Evolutionary conservation across 2,329 filamentous ascomycete species (phyloP).

Genomic region (Dendrostoma leiphaemia): DNA sequence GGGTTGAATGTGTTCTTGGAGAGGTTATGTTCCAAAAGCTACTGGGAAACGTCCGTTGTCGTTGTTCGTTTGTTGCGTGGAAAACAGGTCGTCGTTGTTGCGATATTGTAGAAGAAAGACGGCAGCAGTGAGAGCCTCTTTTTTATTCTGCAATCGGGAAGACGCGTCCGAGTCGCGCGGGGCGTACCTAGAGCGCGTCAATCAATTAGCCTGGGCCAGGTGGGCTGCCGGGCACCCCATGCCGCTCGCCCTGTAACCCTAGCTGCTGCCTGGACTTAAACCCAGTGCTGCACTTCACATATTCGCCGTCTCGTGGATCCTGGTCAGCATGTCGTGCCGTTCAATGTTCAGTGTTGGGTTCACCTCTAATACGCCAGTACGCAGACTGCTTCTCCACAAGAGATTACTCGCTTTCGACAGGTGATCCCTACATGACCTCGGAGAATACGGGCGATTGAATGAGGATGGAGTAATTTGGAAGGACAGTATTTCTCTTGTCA

Average conservation of each 20-base stretch:
- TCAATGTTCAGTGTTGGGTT: no score
- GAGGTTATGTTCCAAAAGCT: no score
- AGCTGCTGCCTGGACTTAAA: background rate
- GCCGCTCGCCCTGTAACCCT: background rate
- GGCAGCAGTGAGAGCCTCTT: background rate
- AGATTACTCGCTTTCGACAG: no score
- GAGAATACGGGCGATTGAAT: no score
- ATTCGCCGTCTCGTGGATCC: no score
- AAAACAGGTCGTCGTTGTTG: background rate
- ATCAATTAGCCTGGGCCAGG: background rate
- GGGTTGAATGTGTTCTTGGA: background rate
- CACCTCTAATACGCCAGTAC: no score
- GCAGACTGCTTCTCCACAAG: no score
- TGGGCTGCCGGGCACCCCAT: background rate
- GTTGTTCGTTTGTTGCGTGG: background rate
- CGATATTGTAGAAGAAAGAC: background rate
- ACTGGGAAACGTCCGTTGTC: background rate
- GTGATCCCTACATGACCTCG: no score
- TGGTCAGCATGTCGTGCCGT: no score
- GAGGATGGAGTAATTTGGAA: no score
- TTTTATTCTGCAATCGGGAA: background rate
- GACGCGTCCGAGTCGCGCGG: slow-evolving; percentile 5
- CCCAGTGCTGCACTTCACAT: background rate
- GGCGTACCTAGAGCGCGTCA: slow-evolving; percentile 5
- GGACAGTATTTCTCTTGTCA: no score